These are phyloP conservation scores for Cyclotella atomus DNA, from an alignment of 108 stramenopile genomes.

Conservation along the genomic window DNA sequence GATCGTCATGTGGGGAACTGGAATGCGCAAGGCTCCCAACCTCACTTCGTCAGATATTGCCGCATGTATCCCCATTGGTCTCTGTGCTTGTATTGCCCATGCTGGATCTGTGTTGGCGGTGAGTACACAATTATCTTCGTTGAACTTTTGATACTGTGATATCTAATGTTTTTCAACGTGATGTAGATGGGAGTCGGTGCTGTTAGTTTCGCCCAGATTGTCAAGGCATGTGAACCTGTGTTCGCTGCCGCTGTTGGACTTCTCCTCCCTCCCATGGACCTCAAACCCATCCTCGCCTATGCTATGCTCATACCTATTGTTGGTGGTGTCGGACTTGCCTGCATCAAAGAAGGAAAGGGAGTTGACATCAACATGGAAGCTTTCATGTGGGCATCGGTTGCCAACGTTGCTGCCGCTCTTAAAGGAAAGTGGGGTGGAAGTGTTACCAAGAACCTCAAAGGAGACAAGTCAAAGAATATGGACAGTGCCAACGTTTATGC, in stretches of 20 bases:
- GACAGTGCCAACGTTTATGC: slow-evolving; percentile 95
- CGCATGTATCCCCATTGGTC: slow-evolving; percentile 82
- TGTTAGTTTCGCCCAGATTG: slow-evolving; percentile 96
- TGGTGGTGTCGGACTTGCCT: slow-evolving; percentile 91
- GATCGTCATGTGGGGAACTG: slow-evolving; percentile 77
- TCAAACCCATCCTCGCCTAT: slow-evolving; percentile 87
- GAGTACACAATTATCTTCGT: slow-evolving; percentile 13
- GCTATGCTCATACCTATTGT: slow-evolving; percentile 94
- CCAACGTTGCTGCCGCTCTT: slow-evolving; percentile 88
- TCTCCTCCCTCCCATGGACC: slow-evolving; percentile 78
- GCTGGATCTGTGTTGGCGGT: slow-evolving; percentile 83
- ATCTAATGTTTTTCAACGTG: no score
- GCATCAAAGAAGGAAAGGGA: slow-evolving; percentile 91
- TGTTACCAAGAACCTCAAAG: slow-evolving; percentile 84
- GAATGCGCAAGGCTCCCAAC: slow-evolving; percentile 81
- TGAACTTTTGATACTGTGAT: no score
- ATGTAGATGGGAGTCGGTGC: slow-evolving; percentile 93
- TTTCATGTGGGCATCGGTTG: slow-evolving; percentile 91
- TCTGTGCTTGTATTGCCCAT: slow-evolving; percentile 77
- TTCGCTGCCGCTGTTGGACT: slow-evolving; percentile 92
- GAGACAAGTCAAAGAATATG: slow-evolving; percentile 93
- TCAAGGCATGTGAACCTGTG: slow-evolving; percentile 96
- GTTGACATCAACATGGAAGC: slow-evolving; percentile 89
- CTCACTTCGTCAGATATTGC: slow-evolving; percentile 72
- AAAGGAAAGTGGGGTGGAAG: slow-evolving; percentile 91